Conservation (phyloP, 2,329 filamentous ascomycete species). For the Beauveria asiatica region DNA sequence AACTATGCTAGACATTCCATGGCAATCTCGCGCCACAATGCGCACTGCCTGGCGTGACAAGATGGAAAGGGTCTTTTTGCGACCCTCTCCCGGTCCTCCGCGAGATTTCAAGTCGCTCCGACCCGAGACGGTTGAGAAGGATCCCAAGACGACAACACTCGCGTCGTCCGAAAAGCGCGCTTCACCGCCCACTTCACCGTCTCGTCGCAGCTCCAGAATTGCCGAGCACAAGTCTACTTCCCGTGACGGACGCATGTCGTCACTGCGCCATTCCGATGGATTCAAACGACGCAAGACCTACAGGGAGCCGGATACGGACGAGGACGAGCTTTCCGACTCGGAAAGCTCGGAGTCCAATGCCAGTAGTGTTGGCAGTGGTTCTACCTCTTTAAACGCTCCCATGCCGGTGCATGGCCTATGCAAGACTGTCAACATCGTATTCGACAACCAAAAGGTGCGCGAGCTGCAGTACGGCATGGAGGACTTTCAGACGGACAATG, state of each 20-base stretch:
- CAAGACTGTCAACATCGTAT: slow-evolving; percentile 58
- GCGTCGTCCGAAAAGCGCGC: slow-evolving; percentile 10
- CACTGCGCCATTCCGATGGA: slow-evolving; percentile 1
- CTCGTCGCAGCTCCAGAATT: slow-evolving; percentile 30
- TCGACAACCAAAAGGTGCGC: slow-evolving; percentile 67
- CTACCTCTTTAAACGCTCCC: background rate
- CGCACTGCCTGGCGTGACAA: slow-evolving; percentile 68
- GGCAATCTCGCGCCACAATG: slow-evolving; percentile 74
- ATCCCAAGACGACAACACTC: background rate
- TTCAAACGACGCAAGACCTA: slow-evolving; percentile 24
- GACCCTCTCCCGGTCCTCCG: slow-evolving; percentile 34
- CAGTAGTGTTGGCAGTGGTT: slow-evolving; percentile 10
- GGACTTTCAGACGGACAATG: slow-evolving; percentile 57
- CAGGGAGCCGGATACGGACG: slow-evolving; percentile 37
- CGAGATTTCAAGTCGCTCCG: slow-evolving; percentile 18
- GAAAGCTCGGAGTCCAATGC: slow-evolving; percentile 15
- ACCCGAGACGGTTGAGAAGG: slow-evolving; percentile 10
- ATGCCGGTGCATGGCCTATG: slow-evolving; percentile 56
- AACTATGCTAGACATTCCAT: slow-evolving; percentile 69
- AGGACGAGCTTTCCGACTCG: slow-evolving; percentile 27
- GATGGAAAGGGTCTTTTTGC: slow-evolving; percentile 58
- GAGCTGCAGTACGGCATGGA: slow-evolving; percentile 62
- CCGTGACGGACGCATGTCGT: slow-evolving; percentile 4
- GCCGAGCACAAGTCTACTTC: slow-evolving; percentile 20
- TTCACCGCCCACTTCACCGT: slow-evolving; percentile 18